Base-by-base conservation (phyloP, 192 early-diverging fungal species). In the Gigaspora rosea region DNA sequence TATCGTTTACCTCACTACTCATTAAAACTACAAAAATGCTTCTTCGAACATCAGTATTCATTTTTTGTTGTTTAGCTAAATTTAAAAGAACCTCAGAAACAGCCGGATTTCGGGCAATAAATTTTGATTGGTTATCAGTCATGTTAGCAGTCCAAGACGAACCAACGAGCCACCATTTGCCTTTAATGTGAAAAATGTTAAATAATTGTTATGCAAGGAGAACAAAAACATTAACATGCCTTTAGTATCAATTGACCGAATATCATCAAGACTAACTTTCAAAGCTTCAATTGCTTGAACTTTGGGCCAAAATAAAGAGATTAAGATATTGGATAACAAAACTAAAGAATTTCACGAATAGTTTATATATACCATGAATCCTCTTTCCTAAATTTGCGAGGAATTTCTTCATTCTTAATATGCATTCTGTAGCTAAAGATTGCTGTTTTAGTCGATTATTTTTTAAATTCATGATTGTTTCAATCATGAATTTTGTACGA, bases 141-240 rank as follows among this genome's bases (percentile, higher is more conserved):
- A 89, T 81, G 68, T 91, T 90, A 47, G 93, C 95, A 22, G 88
- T 90, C 97, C 97, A 99, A 20, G 95, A 94, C 4, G 95, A 86
- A 32, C 97, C 97, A 9, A 98, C 94, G 33, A 98, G 85, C 97
- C 97, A 99, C 97, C 97, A 99, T 82, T 95, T 96, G 35, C 88
- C 88, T 82, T 20, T 9, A 77, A 57, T n/a, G 41, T 32, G 10
- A 74, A 48, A 80, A 68, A 22, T 8, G 15, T 66, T 65, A 47
- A 62, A 66, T 47, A 71, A 33, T 15, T 2, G 8, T 77, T 27
- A 48, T 16, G 56, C 47, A 49, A 8, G 54, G 10, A 77, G 27
- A 36, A 22, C 9, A 59, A 77, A 46, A 54, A 54, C 52, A 11
- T 56, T 11, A 18, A 22, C 61, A 27, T 75, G 79, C 96, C 96